phyloP scores from a whole-genome alignment of 2,329 filamentous ascomycete species.

The Fusarium robinianum region DNA sequence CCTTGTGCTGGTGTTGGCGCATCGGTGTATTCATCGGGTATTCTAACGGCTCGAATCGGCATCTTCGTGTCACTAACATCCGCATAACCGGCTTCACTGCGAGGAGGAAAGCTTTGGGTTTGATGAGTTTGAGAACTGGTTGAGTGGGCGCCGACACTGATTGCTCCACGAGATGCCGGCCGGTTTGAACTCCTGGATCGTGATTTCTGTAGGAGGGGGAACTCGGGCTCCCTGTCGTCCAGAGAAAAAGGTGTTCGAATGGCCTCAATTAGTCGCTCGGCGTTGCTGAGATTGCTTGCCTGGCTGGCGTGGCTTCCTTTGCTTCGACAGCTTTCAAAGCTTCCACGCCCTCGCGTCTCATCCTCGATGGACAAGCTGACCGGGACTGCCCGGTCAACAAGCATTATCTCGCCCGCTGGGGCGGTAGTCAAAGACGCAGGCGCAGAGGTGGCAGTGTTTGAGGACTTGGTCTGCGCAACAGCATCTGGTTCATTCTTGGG shows the following conservation, averaged over 20 bases:
- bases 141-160: constrained; percentile 15
- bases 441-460: constrained; percentile 25
- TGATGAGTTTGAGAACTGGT: constrained; percentile 14
- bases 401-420: constrained; percentile 60
- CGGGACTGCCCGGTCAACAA: constrained; percentile 56
- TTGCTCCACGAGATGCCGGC: constrained; percentile 5
- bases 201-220: constrained; percentile 27
- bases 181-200: constrained; percentile 23
- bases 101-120: constrained; percentile 23
- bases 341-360: constrained; percentile 28
- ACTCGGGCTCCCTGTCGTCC: constrained; percentile 44
- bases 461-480: constrained; percentile 10
- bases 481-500: constrained; percentile 5
- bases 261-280: constrained; percentile 72
- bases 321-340: constrained; percentile 40
- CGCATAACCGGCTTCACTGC: constrained; percentile 41
- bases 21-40: constrained; percentile 53
- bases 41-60: constrained; percentile 52
- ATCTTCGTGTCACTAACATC: constrained; percentile 51
- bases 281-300: constrained; percentile 63
- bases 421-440: constrained; percentile 35
- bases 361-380: no score
- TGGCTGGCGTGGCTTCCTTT: constrained; percentile 47
- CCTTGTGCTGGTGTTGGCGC: constrained; percentile 39
- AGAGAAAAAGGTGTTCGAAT: constrained; percentile 64